Base-by-base conservation (phyloP, 352 stramenopile genomes). In the Elongisporangium undulatum region DNA sequence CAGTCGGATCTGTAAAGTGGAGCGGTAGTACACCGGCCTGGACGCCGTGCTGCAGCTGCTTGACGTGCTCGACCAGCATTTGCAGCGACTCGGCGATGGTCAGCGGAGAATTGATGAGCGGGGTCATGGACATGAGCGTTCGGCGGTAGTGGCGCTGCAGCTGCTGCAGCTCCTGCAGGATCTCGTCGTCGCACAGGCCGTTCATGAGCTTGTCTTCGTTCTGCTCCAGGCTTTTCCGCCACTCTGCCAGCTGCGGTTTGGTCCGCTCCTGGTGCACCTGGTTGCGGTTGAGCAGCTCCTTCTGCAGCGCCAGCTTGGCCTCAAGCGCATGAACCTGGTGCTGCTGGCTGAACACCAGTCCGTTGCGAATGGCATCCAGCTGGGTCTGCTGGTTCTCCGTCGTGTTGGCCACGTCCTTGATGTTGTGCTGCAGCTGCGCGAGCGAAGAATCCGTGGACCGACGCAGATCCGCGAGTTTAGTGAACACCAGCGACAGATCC, bases 401-500 rank as follows among this genome's bases (percentile, higher is more conserved):
- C n/a, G 66, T 67, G 5, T 63, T 69, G 16, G 66, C 67, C 9
- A 84, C 58, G 15, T 70, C 67, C 15, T 74, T 68, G 20, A 94
- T 70, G 41, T 66, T 76, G 58, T 80, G 63, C 49, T 87, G 74
- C 22, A 91, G 66, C 13, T 74, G 69, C 17, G 75, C 79, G 7
- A 91, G 58, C 2, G 80, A 85, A 2, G 74, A 75, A 61, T 89
- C 76, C 4, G 80, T 90, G 8, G 75, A 68, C 17, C 81, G 72
- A 0, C 80, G 76, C 57, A 94, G 55, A 34, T 92, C 84, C 0
- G 82, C 73, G 55, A 92, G 83, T 54, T 90, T 92, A 17, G 82
- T 85, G 56, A 94, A 94, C 49, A 94, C 82, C 19, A 94, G 66
- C 49, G 84, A 94, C 23, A 94, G 59, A 71, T 92, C 82, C 1